These are phyloP conservation scores for Boeremia lycopersici DNA, from an alignment of 2,329 filamentous ascomycete genomes.

Conservation along the genomic window DNA sequence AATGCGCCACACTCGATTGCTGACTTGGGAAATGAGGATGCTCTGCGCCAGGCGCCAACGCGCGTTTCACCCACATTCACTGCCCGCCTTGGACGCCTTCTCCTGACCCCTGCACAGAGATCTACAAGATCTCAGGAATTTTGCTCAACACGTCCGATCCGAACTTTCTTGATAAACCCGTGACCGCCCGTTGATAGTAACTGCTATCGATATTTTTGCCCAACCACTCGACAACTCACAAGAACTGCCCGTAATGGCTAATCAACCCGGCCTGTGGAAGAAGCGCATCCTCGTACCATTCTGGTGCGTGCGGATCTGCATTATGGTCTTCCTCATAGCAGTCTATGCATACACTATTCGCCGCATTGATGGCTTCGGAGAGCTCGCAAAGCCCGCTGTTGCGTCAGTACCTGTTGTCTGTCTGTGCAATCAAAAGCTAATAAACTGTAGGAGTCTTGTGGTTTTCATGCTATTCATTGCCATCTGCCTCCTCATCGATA, in stretches of 20 bases:
- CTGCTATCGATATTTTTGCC: neutral
- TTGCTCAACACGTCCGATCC: conserved; percentile 6
- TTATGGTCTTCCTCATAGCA: conserved; percentile 43
- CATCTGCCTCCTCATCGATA: conserved; percentile 43
- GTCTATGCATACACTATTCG: conserved; percentile 35
- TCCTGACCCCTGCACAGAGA: conserved; percentile 27
- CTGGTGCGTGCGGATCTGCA: conserved; percentile 42
- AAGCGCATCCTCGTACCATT: conserved; percentile 48
- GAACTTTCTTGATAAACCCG: neutral
- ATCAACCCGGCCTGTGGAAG: conserved; percentile 39
- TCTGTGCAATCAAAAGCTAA: conserved; percentile 22
- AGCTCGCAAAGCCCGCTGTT: conserved; percentile 25
- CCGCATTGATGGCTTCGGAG: conserved; percentile 21
- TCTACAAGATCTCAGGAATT: conserved; percentile 7
- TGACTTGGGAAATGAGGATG: conserved; percentile 17
- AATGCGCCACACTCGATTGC: neutral
- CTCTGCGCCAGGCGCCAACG: conserved; percentile 16
- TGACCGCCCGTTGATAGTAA: neutral
- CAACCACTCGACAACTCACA: neutral
- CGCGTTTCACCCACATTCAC: conserved; percentile 30
- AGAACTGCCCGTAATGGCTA: conserved; percentile 24
- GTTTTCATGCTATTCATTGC: conserved; percentile 42
- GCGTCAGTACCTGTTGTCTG: conserved; percentile 23
- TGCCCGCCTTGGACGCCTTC: conserved; percentile 20
- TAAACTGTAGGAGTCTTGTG: conserved; percentile 30